Evolutionary conservation across 495 filamentous ascomycete genomes (phyloP).

Genomic region (Penicillium bialowiezense): DNA sequence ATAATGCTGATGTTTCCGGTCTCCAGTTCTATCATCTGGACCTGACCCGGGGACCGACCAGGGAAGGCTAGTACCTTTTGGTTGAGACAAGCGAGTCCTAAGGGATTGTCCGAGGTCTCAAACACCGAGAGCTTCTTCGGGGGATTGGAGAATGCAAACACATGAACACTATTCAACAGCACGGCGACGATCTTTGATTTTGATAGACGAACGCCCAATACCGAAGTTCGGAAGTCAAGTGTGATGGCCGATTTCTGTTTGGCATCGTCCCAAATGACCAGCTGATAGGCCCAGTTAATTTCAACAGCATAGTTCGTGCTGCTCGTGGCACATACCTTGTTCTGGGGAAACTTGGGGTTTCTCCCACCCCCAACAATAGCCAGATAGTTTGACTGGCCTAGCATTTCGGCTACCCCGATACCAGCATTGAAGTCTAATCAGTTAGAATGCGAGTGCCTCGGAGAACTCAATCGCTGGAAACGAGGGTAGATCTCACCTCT

Average conservation of each 20-base stretch:
- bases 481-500: conserved; percentile 45
- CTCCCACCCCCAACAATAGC: conserved; percentile 88
- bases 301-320: background rate
- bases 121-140: conserved; percentile 71
- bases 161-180: conserved; percentile 75
- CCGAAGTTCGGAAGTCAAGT: conserved; percentile 70
- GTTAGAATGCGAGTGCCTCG: background rate
- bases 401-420: conserved; percentile 80
- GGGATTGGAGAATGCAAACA: conserved; percentile 78
- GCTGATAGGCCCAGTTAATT: conserved; percentile 34
- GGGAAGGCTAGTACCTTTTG: conserved; percentile 74
- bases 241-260: conserved; percentile 72
- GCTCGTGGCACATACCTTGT: conserved; percentile 60
- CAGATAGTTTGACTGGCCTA: conserved; percentile 82
- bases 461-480: background rate
- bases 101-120: conserved; percentile 83
- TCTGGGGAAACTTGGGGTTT: conserved; percentile 80
- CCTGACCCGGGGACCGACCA: conserved; percentile 78
- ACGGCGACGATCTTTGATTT: conserved; percentile 77
- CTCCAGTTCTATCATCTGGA: conserved; percentile 82
- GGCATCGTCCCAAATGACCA: conserved; percentile 89
- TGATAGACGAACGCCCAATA: conserved; percentile 75
- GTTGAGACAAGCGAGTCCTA: conserved; percentile 77
- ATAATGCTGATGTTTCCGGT: conserved; percentile 90
- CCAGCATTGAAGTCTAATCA: conserved; percentile 77